phyloP scores from a whole-genome alignment of 176 grass and related monocot genomes.

The Tillandsia fasciculata region DNA sequence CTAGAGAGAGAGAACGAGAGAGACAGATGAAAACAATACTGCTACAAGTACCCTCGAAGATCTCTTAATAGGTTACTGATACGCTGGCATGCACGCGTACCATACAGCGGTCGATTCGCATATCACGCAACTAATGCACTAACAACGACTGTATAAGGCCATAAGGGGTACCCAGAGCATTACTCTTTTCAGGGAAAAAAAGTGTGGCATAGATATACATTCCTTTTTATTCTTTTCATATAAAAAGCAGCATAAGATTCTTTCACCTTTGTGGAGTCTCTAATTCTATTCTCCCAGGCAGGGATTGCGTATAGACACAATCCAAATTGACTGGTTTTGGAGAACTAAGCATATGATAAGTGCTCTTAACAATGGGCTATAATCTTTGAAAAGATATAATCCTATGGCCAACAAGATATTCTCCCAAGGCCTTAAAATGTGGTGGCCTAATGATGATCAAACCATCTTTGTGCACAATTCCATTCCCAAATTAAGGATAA shows the following conservation, averaged over 20 bases:
- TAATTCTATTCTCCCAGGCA: background rate
- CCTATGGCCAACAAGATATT: slow-evolving; percentile 4
- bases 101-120: too few species aligned
- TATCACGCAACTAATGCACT: too few species aligned
- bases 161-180: too few species aligned
- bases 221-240: background rate
- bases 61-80: too few species aligned
- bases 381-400: background rate
- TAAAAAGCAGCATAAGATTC: background rate
- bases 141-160: too few species aligned
- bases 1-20: too few species aligned
- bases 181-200: too few species aligned
- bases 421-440: background rate
- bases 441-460: background rate
- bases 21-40: too few species aligned
- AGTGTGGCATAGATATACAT: background rate
- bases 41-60: too few species aligned
- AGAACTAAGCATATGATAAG: background rate
- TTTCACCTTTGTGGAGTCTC: background rate
- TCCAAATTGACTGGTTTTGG: background rate
- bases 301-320: background rate
- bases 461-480: background rate
- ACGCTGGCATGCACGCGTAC: too few species aligned
- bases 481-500: background rate
- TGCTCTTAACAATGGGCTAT: background rate